These are phyloP conservation scores for Solanum virginianum DNA, from an alignment of 257 asterid species.

Conservation along the genomic window DNA sequence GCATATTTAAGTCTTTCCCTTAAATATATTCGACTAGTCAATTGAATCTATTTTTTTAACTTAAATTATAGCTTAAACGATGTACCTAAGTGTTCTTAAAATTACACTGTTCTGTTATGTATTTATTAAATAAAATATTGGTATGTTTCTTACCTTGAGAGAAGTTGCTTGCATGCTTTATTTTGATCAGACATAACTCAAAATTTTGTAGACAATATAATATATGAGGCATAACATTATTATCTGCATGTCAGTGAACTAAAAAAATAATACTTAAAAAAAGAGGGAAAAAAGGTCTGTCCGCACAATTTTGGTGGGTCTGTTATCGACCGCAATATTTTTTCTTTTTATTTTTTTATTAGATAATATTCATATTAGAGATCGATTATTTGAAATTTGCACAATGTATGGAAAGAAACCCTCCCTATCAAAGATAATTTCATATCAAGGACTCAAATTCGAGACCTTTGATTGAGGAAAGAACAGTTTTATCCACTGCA, in stretches of 20 bases:
- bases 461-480: too few species aligned
- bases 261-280: not conserved
- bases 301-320: slow-evolving; percentile 5
- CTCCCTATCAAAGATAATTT: too few species aligned
- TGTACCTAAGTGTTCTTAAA: too few species aligned
- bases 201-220: not conserved
- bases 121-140: not conserved
- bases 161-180: not conserved
- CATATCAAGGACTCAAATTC: too few species aligned
- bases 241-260: not conserved
- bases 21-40: not conserved
- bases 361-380: too few species aligned
- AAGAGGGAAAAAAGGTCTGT: not conserved
- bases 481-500: too few species aligned
- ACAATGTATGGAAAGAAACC: too few species aligned
- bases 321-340: not conserved
- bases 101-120: not conserved
- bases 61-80: not conserved
- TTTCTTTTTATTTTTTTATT: too few species aligned
- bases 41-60: not conserved
- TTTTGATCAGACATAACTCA: not conserved
- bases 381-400: too few species aligned
- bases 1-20: too few species aligned
- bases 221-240: not conserved
- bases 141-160: not conserved